These are phyloP conservation scores for Histomonas meleagridis DNA, from an alignment of 208 protist genomes.

Conservation along the genomic window DNA sequence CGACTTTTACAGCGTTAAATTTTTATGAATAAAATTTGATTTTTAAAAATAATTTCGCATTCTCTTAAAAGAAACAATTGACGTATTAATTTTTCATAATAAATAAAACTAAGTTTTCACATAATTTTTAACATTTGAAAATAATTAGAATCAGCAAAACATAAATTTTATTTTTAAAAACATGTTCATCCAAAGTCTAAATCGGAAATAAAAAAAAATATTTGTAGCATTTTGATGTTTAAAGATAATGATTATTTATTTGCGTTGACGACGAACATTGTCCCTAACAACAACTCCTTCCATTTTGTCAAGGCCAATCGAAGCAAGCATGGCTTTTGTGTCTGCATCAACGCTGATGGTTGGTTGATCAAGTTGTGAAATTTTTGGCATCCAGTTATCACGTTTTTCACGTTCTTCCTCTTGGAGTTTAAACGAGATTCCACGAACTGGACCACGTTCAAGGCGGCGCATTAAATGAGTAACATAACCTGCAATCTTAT, in stretches of 20 bases:
- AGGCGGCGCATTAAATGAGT: constrained; percentile 57
- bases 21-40: no score
- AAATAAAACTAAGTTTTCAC: no score
- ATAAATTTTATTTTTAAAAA: no score
- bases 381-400: constrained; percentile 95
- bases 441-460: constrained; percentile 84
- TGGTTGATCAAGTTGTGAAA: constrained; percentile 59
- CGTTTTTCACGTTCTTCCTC: constrained; percentile 99
- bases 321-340: constrained; percentile 46
- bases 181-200: no score
- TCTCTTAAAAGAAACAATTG: no score
- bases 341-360: constrained; percentile 45
- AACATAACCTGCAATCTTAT: constrained; percentile 98
- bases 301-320: constrained; percentile 45
- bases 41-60: no score
- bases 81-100: no score
- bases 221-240: no score
- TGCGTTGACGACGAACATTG: background rate
- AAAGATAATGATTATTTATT: background rate
- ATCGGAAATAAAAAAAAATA: no score
- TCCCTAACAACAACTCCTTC: background rate
- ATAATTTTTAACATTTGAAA: no score
- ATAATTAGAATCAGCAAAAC: no score
- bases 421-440: constrained; percentile 99
- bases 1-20: no score